Conservation (phyloP, 208 protist species). For the Wallacemonas rigidus region DNA sequence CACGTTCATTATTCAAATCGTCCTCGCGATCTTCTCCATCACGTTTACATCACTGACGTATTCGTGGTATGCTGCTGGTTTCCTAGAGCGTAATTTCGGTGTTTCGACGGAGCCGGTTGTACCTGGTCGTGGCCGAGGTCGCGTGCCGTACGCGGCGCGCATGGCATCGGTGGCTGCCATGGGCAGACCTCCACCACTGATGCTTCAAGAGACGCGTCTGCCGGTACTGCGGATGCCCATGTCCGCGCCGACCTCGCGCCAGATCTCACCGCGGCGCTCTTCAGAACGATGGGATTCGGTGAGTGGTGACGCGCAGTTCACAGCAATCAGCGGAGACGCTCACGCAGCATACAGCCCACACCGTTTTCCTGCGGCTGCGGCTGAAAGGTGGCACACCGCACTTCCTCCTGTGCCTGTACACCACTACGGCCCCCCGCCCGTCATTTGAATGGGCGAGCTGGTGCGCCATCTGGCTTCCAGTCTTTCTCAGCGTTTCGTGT, state of each 20-base stretch:
- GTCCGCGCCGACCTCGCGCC: constrained; percentile 5
- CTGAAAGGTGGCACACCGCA: too few relatives aligned
- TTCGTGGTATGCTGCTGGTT: constrained; percentile 49
- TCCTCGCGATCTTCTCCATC: constrained; percentile 47
- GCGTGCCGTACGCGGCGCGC: neutral
- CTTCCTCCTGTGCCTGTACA: neutral
- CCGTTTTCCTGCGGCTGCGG: too few relatives aligned
- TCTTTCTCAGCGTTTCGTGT: neutral
- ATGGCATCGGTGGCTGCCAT: constrained; percentile 13
- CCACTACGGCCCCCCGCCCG: constrained; percentile 9
- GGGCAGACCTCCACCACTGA: constrained; percentile 25
- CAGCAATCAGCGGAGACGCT: too few relatives aligned
- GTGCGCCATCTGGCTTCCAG: neutral
- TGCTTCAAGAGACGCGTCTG: constrained; percentile 21
- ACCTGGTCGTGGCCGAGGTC: neutral
- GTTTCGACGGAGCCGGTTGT: constrained; percentile 13
- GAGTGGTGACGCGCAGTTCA: neutral
- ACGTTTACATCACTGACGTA: constrained; percentile 40
- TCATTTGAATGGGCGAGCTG: neutral
- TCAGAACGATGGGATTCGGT: neutral
- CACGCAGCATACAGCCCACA: too few relatives aligned
- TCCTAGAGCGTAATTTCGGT: constrained; percentile 44
- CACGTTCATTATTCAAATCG: constrained; percentile 51
- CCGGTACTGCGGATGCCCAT: neutral
- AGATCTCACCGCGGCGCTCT: neutral